Evolutionary conservation across 164 flowering plant genomes (phyloP), one percentile per base, ranked within the genome.

Genomic region (Berberis vulgaris): DNA sequence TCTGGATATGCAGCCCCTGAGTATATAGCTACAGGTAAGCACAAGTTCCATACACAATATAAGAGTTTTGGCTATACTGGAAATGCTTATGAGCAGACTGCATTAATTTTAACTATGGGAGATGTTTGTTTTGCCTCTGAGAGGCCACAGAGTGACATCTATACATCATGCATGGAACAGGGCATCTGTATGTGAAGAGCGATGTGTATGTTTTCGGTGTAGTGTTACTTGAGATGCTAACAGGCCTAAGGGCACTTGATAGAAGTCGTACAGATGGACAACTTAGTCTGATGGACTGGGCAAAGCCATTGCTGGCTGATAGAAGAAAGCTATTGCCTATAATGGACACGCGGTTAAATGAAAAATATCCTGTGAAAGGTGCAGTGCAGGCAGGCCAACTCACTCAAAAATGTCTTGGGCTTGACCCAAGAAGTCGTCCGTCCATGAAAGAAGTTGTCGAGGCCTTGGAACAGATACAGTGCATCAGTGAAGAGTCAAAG

Each of bases 1-100:
- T 64, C 78, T 68, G 96, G 98, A 3, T 92, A 92, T 73, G 98
- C 93, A 46, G 98, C 98, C 63, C 98, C 98, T 1, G 98, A 92
- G 61, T 92, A 92, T 54, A 82, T 92, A 2, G 84, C 95, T 9
- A 89, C 98, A 71, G 97, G 97, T 91, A 82, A 65, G 41, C 10
- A 3, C 26, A 26, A 26, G 26, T 26, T 26, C 26, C 26, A 26
- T 26, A 26, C 26, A 26, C 26, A 26, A 26, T 26, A 26, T 26
- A 26, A 26, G 26, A 26, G 26, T 26, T 26, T 26, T 26, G 26
- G 26, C 26, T 26, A 26, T 26, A 26, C 26, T 26, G 26, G 26
- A 26, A 26, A 26, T 26, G 26, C 26, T 26, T 26, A 26, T 26
- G 26, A 26, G 26, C 26, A 26, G 26, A 26, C 26, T 26, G 26